Evolutionary conservation across 352 stramenopile genomes (phyloP), one percentile per base, ranked within the genome.

Genomic region (Blastocystis sp.): DNA sequence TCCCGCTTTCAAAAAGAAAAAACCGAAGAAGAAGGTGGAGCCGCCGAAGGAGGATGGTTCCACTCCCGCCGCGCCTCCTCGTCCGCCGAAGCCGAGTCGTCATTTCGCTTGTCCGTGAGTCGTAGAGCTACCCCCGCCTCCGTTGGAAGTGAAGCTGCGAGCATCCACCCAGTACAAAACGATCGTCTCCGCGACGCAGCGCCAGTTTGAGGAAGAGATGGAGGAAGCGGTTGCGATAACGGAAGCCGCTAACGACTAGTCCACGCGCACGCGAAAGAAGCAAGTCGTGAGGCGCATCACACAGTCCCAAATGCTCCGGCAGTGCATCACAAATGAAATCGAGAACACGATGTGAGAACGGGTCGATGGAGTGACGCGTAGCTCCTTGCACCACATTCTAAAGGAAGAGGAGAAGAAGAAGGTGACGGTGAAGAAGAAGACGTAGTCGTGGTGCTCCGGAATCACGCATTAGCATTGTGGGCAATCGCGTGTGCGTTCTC

Each of bases 341-440:
- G 74, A 85, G 24, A 85, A 85, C 51, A 85, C 74, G 21, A 85
- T 85, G 74, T 85, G 41, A 16, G 9, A 19, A 0, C 9, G 55
- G 0, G 3, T 21, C 3, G 6, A 16, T 59, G 13, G 9, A 0
- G 1, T 85, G 2, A 21, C 13, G 70, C 37, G 41, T 69, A 85
- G 74, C 31, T 85, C 74, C 31, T 39, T 85, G n/a, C 74, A 85
- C 61, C 37, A 85, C 9, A 85, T 85, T 33, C 37, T 85, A 16
- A 66, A 69, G 45, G 74, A 85, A 85, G 74, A 85, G 55, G 74
- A 85, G 26, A 85, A 85, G 33, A 85, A 67, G 55, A 85, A 85
- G 29, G 26, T 41, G n/a, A 26, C 26, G 16, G 55, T 59, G 0
- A 85, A 85, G 55, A 67, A 69, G 51, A 85, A 85, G 66, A 41